These are phyloP conservation scores for Chrysosphaeria jannelii DNA, from an alignment of 2,329 filamentous ascomycete species.

Conservation along the genomic window DNA sequence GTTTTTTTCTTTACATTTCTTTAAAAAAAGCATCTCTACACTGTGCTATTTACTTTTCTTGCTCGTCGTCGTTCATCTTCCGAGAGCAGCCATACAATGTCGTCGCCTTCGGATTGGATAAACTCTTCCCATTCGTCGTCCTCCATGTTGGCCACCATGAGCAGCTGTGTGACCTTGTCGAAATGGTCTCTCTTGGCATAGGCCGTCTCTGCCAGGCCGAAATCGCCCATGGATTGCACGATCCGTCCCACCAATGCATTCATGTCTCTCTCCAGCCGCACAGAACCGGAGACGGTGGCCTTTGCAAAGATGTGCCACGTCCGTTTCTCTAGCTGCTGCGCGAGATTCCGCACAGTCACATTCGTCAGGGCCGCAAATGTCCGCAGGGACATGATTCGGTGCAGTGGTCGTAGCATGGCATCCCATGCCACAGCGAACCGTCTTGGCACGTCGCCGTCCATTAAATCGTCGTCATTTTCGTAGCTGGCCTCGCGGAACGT, in stretches of 20 bases:
- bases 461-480: constrained; percentile 17
- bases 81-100: constrained; percentile 39
- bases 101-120: constrained; percentile 5
- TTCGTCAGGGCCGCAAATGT: constrained; percentile 53
- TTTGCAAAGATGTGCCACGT: constrained; percentile 38
- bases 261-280: constrained; percentile 61
- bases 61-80: constrained; percentile 46
- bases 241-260: constrained; percentile 40
- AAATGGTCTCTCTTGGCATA: too few species aligned
- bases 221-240: constrained; percentile 35
- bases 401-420: constrained; percentile 54
- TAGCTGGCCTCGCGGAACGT: constrained; percentile 87
- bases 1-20: too few species aligned
- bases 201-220: constrained; percentile 43
- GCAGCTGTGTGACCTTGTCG: constrained; percentile 45
- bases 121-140: constrained; percentile 84
- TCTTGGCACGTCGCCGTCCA: constrained; percentile 38
- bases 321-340: constrained; percentile 58
- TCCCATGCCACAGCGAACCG: constrained; percentile 73
- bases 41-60: too few species aligned
- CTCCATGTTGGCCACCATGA: constrained; percentile 77
- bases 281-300: constrained; percentile 51
- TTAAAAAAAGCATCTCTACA: too few species aligned
- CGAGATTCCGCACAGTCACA: constrained; percentile 42
- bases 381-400: constrained; percentile 49